phyloP scores from a whole-genome alignment of 257 asterid species.

The Scutellaria baicalensis region DNA sequence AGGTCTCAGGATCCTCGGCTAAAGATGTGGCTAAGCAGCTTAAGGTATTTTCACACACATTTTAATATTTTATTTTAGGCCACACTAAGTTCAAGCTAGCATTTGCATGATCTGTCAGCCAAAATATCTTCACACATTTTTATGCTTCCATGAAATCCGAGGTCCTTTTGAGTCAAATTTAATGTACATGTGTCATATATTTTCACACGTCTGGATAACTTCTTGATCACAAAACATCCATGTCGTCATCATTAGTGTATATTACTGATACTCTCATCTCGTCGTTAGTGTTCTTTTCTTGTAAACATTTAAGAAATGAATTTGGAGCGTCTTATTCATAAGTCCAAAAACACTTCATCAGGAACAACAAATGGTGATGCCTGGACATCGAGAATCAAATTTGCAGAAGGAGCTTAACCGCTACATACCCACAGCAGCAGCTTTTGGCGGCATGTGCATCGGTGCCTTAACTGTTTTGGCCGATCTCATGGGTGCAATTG shows the following conservation, averaged over 20 bases:
- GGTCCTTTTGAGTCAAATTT: background rate
- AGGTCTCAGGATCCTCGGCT: slow-evolving; percentile 35
- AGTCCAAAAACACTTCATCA: background rate
- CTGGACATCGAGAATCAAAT: slow-evolving; percentile 83
- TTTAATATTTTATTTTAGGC: background rate
- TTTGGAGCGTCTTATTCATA: too few species aligned
- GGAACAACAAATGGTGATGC: slow-evolving; percentile 99
- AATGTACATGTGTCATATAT: background rate
- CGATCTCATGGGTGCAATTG: slow-evolving; percentile 93
- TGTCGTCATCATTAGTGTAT: background rate
- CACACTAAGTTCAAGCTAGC: too few species aligned
- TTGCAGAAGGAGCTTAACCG: slow-evolving; percentile 81
- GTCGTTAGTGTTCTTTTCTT: background rate
- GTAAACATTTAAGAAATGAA: too few species aligned
- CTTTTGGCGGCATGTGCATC: slow-evolving; percentile 89
- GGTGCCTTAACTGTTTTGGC: slow-evolving; percentile 86
- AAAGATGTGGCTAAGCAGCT: slow-evolving; percentile 43
- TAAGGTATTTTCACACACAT: slow-evolving; percentile 37
- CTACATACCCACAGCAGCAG: slow-evolving; percentile 88
- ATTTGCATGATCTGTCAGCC: too few species aligned
- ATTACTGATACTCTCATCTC: background rate
- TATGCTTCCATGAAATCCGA: background rate
- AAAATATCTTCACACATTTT: too few species aligned
- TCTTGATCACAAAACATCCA: background rate
- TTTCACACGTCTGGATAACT: background rate